Evolutionary conservation across 208 protist species (phyloP).

Genomic region (Crithidia sp.): DNA sequence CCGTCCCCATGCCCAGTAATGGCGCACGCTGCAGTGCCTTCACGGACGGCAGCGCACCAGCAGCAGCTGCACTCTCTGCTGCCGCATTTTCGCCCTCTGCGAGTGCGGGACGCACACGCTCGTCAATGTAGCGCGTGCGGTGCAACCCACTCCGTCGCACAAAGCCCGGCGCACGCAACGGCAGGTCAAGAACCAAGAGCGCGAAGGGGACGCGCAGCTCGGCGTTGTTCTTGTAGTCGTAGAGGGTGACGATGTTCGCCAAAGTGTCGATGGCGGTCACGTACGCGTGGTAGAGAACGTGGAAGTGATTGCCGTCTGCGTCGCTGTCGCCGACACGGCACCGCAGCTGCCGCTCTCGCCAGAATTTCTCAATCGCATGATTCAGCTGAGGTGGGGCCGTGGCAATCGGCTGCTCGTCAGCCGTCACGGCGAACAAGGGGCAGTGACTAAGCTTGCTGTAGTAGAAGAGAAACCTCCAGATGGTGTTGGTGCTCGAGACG

Average conservation of each 20-base stretch:
- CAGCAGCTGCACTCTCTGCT: not conserved
- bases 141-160: conserved; percentile 71
- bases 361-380: conserved; percentile 50
- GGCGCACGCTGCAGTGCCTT: conserved; percentile 3
- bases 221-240: conserved; percentile 67
- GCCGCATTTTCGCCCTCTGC: not conserved
- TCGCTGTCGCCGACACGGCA: conserved; percentile 3
- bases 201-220: conserved; percentile 58
- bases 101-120: conserved; percentile 28
- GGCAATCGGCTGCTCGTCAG: conserved; percentile 68
- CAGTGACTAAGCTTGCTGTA: conserved; percentile 73
- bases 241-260: conserved; percentile 57
- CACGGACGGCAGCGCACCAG: not conserved
- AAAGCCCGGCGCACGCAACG: conserved; percentile 71
- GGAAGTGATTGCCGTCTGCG: conserved; percentile 24
- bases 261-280: conserved; percentile 50
- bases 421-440: conserved; percentile 57
- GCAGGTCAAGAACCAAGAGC: conserved; percentile 79
- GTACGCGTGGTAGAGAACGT: conserved; percentile 55
- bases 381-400: conserved; percentile 60
- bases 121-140: conserved; percentile 37
- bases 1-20: conserved; percentile 13
- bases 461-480: conserved; percentile 77
- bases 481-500: conserved; percentile 76
- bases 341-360: conserved; percentile 46